Conservation (phyloP, 2,329 filamentous ascomycete species). For the Amauroascus niger region DNA sequence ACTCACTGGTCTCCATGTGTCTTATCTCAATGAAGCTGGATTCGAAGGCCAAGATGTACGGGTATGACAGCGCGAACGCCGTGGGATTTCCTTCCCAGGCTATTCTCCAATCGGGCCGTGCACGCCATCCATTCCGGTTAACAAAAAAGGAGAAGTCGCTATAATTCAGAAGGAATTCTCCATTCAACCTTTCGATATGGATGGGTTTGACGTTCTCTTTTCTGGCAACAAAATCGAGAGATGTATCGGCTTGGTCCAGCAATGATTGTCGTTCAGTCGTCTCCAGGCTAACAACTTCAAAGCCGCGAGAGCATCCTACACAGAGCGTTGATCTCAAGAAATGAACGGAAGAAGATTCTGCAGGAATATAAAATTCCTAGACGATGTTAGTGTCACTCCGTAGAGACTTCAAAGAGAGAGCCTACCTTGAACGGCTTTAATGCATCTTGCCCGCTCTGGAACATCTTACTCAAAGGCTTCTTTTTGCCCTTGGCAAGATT, state of each 20-base stretch:
- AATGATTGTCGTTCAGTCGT: slow-evolving; percentile 97
- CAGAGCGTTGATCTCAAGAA: slow-evolving; percentile 95
- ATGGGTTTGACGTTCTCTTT: slow-evolving; percentile 92
- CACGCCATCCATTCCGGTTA: slow-evolving; percentile 95
- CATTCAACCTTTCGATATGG: slow-evolving; percentile 92
- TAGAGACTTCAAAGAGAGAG: slow-evolving; percentile 1
- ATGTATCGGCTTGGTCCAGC: slow-evolving; percentile 94
- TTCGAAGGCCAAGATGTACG: slow-evolving; percentile 95
- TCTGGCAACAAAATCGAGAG: slow-evolving; percentile 88
- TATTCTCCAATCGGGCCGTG: slow-evolving; percentile 91
- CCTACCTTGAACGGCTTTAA: slow-evolving; percentile 79
- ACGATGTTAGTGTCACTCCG: background rate
- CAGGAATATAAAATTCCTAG: slow-evolving; percentile 92
- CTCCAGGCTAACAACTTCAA: slow-evolving; percentile 92
- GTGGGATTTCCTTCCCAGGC: slow-evolving; percentile 93
- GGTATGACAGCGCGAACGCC: slow-evolving; percentile 87
- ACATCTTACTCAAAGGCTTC: slow-evolving; percentile 92
- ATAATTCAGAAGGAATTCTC: slow-evolving; percentile 96
- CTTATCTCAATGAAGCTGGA: slow-evolving; percentile 94
- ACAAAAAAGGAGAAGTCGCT: slow-evolving; percentile 99
- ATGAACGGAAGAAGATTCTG: slow-evolving; percentile 95
- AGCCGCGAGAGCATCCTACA: slow-evolving; percentile 88
- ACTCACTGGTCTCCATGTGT: slow-evolving; percentile 82
- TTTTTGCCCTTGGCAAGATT: slow-evolving; percentile 88
- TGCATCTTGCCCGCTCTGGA: slow-evolving; percentile 85